Evolutionary conservation across 495 filamentous ascomycete genomes (phyloP).

Genomic region (Penicillium dipodomyicola): DNA sequence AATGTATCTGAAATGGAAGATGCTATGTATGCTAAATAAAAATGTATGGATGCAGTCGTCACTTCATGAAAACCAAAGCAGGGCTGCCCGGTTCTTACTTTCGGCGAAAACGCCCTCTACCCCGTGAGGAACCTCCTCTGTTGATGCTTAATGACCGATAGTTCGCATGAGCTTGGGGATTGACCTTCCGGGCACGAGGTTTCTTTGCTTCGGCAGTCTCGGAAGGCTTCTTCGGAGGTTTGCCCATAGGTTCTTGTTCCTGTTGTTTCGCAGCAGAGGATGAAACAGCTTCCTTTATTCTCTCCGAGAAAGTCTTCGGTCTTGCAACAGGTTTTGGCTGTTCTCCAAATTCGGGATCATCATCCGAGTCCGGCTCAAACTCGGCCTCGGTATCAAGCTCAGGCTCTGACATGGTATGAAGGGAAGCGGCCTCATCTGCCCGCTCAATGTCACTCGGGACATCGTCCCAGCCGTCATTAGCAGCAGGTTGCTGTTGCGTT

Average conservation of each 20-base stretch:
- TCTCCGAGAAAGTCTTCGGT: slow-evolving; percentile 46
- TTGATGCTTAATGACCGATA: slow-evolving; percentile 82
- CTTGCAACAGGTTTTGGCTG: slow-evolving; percentile 22
- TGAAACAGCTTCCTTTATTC: slow-evolving; percentile 45
- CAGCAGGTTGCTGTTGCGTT: slow-evolving; percentile 27
- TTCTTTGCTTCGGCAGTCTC: slow-evolving; percentile 45
- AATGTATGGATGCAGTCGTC: slow-evolving; percentile 32
- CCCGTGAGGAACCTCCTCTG: slow-evolving; percentile 38
- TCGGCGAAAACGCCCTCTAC: slow-evolving; percentile 47
- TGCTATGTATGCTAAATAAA: slow-evolving; percentile 18
- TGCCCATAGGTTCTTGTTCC: slow-evolving; percentile 28
- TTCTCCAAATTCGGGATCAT: slow-evolving; percentile 35
- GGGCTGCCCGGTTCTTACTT: slow-evolving; percentile 27
- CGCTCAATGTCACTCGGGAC: slow-evolving; percentile 22
- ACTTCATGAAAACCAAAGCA: slow-evolving; percentile 25
- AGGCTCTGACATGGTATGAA: slow-evolving; percentile 37
- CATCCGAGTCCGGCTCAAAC: slow-evolving; percentile 23
- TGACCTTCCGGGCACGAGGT: slow-evolving; percentile 63
- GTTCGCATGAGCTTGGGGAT: slow-evolving; percentile 74
- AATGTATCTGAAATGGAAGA: neutral
- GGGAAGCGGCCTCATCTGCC: slow-evolving; percentile 26
- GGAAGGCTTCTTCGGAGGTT: slow-evolving; percentile 29
- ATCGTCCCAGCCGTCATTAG: slow-evolving; percentile 10
- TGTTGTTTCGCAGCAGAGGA: slow-evolving; percentile 25
- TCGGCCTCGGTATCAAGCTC: slow-evolving; percentile 31